phyloP scores from a whole-genome alignment of 192 early-diverging fungal species.

The Funneliformis mosseae region DNA sequence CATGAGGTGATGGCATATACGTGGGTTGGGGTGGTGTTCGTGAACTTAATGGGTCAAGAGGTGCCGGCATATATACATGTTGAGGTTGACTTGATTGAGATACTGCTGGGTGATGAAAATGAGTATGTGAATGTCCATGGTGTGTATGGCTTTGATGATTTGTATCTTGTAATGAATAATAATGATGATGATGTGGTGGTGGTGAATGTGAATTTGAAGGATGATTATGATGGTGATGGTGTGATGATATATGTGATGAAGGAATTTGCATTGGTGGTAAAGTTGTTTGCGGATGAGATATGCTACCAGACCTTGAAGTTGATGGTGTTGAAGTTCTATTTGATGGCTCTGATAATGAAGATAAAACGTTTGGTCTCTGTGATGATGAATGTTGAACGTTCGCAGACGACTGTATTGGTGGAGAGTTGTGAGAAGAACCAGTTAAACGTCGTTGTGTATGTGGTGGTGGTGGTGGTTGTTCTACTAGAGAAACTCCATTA shows the following conservation, averaged over 20 bases:
- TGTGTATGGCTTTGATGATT: constrained; percentile 7
- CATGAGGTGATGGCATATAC: too few species aligned
- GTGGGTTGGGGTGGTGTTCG: neutral
- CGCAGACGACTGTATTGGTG: neutral
- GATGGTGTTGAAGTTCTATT: neutral
- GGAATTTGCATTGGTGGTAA: constrained; percentile 26
- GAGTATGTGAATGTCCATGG: neutral
- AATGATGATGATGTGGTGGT: constrained; percentile 23
- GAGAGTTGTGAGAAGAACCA: neutral
- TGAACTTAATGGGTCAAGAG: neutral
- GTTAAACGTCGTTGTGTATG: constrained; percentile 3
- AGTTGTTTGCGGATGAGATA: neutral
- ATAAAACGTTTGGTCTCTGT: constrained; percentile 6
- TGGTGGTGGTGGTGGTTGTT: neutral
- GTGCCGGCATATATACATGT: neutral
- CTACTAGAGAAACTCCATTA: neutral
- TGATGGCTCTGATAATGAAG: neutral
- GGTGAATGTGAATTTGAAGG: neutral
- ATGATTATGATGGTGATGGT: constrained; percentile 28
- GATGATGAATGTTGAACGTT: neutral
- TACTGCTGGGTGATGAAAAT: constrained; percentile 20
- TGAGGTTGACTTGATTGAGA: constrained; percentile 9
- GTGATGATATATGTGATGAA: neutral
- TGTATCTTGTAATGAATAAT: neutral
- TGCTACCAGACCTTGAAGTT: neutral